A percentile compares a stretch with the other conserved stretches of the same genome.
Evolutionary conservation across 495 filamentous ascomycete genomes (phyloP).

Genomic region (Podospora tetraspora): DNA sequence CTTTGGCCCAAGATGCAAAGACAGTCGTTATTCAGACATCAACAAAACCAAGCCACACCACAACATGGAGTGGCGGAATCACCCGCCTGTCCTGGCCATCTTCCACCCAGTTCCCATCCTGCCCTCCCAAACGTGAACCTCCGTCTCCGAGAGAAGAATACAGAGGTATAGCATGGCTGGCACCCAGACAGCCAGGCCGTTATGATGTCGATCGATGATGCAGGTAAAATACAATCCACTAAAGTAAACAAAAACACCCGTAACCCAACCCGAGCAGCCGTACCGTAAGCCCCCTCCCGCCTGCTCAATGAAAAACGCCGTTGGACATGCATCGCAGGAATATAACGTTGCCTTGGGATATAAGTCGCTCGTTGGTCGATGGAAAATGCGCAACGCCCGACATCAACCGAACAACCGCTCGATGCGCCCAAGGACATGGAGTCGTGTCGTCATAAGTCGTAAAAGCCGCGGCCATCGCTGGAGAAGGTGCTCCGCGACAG

Average conservation of each 20-base stretch:
- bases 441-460: conserved; percentile 17
- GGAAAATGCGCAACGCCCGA: background rate
- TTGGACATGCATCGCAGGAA: conserved; percentile 10
- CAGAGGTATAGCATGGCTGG: background rate
- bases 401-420: conserved; percentile 9
- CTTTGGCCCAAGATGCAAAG: background rate
- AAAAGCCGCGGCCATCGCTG: conserved; percentile 3
- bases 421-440: conserved; percentile 6
- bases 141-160: background rate
- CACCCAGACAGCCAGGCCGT: background rate
- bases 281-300: background rate
- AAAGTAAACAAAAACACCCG: background rate
- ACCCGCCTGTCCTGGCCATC: background rate
- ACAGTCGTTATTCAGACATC: background rate
- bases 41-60: background rate
- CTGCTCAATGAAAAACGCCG: conserved; percentile 4
- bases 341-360: conserved; percentile 6
- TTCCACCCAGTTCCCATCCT: background rate
- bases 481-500: background rate
- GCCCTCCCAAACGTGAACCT: background rate
- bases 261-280: background rate
- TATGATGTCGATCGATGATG: background rate
- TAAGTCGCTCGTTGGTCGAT: background rate
- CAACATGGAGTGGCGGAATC: background rate
- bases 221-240: background rate